Percentiles rank a stretch among this genome's conserved stretches.
phyloP scores from a whole-genome alignment of 73 alveolate genomes.

The Uronychia setigera region DNA sequence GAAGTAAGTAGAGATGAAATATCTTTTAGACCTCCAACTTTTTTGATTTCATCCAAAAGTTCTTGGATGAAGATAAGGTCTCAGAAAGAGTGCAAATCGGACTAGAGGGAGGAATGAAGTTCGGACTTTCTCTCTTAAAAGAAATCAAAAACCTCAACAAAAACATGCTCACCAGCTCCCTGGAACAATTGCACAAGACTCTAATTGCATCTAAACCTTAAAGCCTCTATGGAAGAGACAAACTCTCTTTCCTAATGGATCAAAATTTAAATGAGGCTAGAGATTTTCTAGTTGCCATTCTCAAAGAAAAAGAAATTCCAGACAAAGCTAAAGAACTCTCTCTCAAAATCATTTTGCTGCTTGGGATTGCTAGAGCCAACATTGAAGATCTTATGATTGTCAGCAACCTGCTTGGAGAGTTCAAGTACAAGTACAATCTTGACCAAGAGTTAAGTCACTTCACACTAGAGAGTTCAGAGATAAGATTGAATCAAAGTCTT shows the following conservation, averaged over 20 bases:
- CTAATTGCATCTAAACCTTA: constrained; percentile 37
- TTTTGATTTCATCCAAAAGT: constrained; percentile 45
- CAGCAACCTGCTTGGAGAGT: constrained; percentile 5
- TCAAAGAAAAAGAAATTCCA: constrained; percentile 26
- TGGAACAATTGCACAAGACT: constrained; percentile 48
- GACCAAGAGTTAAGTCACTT: constrained; percentile 25
- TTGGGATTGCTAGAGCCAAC: constrained; percentile 54
- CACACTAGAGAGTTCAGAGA: neutral
- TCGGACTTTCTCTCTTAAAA: constrained; percentile 48
- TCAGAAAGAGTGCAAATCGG: constrained; percentile 30
- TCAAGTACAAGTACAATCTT: constrained; percentile 12
- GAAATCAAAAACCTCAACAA: constrained; percentile 43
- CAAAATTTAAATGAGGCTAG: constrained; percentile 50
- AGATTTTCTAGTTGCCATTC: constrained; percentile 25
- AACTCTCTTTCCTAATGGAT: constrained; percentile 49
- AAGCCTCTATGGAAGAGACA: constrained; percentile 52
- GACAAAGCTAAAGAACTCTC: constrained; percentile 48
- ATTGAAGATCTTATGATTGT: constrained; percentile 58
- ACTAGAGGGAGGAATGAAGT: constrained; percentile 46
- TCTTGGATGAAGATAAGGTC: constrained; percentile 30
- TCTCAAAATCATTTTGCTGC: constrained; percentile 39
- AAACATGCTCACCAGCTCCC: constrained; percentile 43
- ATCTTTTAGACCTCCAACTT: constrained; percentile 34
- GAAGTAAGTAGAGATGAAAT: constrained; percentile 31
- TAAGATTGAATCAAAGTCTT: neutral